These are phyloP conservation scores for Phytopythium aichiense DNA, from an alignment of 352 stramenopile genomes.

Conservation along the genomic window DNA sequence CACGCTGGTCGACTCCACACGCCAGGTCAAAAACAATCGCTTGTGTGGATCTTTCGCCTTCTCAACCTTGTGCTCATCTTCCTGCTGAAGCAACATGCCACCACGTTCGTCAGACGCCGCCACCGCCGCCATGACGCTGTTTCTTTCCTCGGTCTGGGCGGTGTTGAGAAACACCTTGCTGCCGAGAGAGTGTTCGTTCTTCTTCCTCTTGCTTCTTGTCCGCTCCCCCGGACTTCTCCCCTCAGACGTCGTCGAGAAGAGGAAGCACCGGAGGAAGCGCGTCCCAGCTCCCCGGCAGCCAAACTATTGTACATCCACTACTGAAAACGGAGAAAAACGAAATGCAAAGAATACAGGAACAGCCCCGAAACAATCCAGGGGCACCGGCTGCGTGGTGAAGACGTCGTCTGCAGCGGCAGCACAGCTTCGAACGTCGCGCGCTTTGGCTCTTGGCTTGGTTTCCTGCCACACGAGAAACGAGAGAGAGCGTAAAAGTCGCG, in stretches of 20 bases:
- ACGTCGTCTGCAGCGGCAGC: not conserved
- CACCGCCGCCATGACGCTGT: not conserved
- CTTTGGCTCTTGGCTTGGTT: not conserved
- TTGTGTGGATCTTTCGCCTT: not conserved
- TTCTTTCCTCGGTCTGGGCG: slow-evolving; percentile 30
- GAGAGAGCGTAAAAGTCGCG: not conserved
- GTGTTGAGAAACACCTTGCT: slow-evolving; percentile 89
- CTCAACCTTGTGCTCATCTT: not conserved
- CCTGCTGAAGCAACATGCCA: not conserved
- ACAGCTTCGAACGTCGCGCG: not conserved
- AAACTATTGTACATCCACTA: slow-evolving; percentile 72
- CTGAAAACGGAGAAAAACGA: slow-evolving; percentile 26
- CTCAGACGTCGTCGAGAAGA: not conserved
- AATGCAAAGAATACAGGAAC: slow-evolving; percentile 5
- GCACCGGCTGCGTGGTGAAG: slow-evolving; percentile 5
- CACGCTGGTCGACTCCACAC: not conserved
- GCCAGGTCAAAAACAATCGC: not conserved
- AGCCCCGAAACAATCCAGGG: slow-evolving; percentile 7
- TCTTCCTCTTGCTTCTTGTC: slow-evolving; percentile 10
- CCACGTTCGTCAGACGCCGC: not conserved
- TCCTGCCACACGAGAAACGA: slow-evolving; percentile 11
- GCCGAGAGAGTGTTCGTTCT: slow-evolving; percentile 9
- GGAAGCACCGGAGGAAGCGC: not conserved
- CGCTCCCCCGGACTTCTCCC: slow-evolving; percentile 6
- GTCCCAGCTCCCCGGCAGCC: slow-evolving; percentile 7